These are phyloP conservation scores for Henckelia pumila DNA, from an alignment of 257 asterid genomes.

Conservation along the genomic window DNA sequence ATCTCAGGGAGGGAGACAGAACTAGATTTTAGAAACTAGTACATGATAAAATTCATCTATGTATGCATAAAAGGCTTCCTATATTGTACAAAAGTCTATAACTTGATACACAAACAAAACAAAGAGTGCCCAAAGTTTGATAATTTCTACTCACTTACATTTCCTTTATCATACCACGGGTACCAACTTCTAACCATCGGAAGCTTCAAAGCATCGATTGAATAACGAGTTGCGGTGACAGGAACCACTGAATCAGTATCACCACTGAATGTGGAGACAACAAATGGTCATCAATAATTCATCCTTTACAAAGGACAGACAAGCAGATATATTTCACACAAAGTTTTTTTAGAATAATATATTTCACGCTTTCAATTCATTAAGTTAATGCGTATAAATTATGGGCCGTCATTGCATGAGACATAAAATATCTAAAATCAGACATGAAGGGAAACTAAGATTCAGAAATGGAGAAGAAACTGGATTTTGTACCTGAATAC, in stretches of 20 bases:
- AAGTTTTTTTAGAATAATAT: background rate
- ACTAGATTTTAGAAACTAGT: background rate
- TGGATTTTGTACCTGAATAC: constrained; percentile 65
- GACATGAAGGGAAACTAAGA: background rate
- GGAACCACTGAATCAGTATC: constrained; percentile 97
- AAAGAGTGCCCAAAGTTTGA: background rate
- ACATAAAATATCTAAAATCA: too few species aligned
- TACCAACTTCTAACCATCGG: constrained; percentile 77
- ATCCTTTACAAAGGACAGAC: background rate
- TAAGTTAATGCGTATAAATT: too few species aligned
- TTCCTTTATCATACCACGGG: constrained; percentile 83
- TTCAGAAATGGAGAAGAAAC: background rate
- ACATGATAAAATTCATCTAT: background rate
- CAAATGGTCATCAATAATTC: background rate
- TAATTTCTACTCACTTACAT: constrained; percentile 38
- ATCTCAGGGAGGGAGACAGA: background rate
- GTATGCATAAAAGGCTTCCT: background rate
- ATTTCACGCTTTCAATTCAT: background rate
- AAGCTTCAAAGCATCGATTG: constrained; percentile 91
- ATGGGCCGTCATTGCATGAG: background rate
- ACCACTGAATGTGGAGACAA: constrained; percentile 48
- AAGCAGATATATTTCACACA: background rate
- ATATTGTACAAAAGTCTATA: too few species aligned
- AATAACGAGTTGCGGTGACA: constrained; percentile 87
- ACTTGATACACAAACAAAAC: background rate